These are phyloP conservation scores for Boletus sp. DNA, from an alignment of 1,284 basidiomycete genomes.

Conservation along the genomic window DNA sequence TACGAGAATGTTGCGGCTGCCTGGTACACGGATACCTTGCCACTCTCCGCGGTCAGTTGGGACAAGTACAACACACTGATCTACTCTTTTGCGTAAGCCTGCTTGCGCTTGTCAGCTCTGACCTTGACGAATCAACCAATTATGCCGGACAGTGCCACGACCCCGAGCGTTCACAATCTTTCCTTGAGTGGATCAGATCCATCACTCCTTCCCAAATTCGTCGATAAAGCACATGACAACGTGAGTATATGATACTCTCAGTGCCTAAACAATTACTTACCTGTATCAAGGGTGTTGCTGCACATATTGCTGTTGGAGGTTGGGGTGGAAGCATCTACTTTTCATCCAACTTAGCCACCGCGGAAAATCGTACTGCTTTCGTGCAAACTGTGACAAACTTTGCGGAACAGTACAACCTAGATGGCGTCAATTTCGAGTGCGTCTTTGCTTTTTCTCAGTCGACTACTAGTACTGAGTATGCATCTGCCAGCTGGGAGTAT, in stretches of 20 bases:
- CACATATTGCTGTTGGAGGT: conserved; percentile 75
- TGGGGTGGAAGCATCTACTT: conserved; percentile 74
- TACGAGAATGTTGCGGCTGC: conserved; percentile 19
- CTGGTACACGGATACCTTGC: conserved; percentile 35
- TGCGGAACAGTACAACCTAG: conserved; percentile 46
- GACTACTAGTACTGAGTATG: not conserved
- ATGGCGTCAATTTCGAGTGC: conserved; percentile 29
- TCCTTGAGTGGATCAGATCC: conserved; percentile 40
- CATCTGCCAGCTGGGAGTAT: conserved; percentile 46
- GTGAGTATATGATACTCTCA: conserved; percentile 23
- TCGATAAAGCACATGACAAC: conserved; percentile 45
- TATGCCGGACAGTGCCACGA: conserved; percentile 36
- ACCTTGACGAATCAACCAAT: not conserved
- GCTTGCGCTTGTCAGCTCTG: not conserved
- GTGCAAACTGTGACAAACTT: conserved; percentile 61
- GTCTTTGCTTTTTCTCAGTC: not conserved
- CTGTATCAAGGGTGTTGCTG: conserved; percentile 51
- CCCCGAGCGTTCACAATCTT: conserved; percentile 38
- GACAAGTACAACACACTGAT: conserved; percentile 48
- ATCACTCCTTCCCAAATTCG: conserved; percentile 47
- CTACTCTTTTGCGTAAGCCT: conserved; percentile 40
- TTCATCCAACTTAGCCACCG: conserved; percentile 61
- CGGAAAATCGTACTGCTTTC: conserved; percentile 60
- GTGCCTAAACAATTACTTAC: not conserved
- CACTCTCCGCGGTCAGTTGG: conserved; percentile 44